Conservation (phyloP, 805 yeast genomes). For the Candida boleticola region DNA sequence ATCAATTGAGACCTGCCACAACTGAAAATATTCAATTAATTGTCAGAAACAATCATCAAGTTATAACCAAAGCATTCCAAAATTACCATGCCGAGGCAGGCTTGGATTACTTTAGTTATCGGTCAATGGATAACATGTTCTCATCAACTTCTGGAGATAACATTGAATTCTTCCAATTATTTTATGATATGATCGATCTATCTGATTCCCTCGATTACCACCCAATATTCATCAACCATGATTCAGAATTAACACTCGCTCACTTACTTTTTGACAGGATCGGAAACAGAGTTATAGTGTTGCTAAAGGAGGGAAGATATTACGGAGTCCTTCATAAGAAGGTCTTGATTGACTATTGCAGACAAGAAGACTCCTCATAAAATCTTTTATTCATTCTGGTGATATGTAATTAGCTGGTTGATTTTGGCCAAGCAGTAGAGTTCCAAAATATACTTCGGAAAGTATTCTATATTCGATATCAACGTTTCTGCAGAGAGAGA, state of each 20-base stretch:
- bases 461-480: slow-evolving; percentile 9
- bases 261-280: slow-evolving; percentile 50
- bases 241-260: slow-evolving; percentile 49
- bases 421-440: slow-evolving; percentile 10
- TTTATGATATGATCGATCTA: slow-evolving; percentile 35
- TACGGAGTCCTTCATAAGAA: slow-evolving; percentile 55
- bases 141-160: neutral
- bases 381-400: neutral
- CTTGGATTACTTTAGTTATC: slow-evolving; percentile 26
- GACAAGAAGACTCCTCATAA: slow-evolving; percentile 13
- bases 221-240: slow-evolving; percentile 47
- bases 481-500: slow-evolving; percentile 1
- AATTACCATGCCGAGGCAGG: slow-evolving; percentile 1
- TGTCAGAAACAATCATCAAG: neutral
- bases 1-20: neutral
- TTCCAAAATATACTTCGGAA: slow-evolving; percentile 10
- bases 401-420: slow-evolving; percentile 5
- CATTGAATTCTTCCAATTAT: slow-evolving; percentile 12
- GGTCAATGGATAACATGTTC: slow-evolving; percentile 7
- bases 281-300: slow-evolving; percentile 50
- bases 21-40: slow-evolving; percentile 4
- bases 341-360: slow-evolving; percentile 45
- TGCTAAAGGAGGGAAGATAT: slow-evolving; percentile 44
- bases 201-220: slow-evolving; percentile 41
- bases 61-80: neutral